phyloP scores from a whole-genome alignment of 805 yeast genomes.

The Metschnikowia proteae region DNA sequence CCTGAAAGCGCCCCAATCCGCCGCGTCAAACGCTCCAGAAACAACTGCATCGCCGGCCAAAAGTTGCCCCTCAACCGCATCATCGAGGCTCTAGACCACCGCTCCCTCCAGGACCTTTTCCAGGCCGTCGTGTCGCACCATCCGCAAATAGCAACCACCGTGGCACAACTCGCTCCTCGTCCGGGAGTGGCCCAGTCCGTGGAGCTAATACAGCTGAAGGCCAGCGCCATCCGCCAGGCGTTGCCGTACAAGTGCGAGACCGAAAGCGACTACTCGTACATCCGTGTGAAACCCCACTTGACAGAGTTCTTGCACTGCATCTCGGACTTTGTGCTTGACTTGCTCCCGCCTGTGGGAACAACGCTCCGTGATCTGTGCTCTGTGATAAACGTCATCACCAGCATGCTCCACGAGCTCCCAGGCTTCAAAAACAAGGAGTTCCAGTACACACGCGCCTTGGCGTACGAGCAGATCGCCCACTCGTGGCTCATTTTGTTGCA shows the following conservation, averaged over 20 bases:
- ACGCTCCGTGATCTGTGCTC: constrained; percentile 52
- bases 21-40: constrained; percentile 30
- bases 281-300: constrained; percentile 64
- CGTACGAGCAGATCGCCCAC: constrained; percentile 57
- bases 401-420: constrained; percentile 61
- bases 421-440: constrained; percentile 56
- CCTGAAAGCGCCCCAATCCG: neutral
- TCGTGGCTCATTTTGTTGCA: constrained; percentile 55
- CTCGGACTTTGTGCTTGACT: constrained; percentile 69
- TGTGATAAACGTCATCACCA: constrained; percentile 60
- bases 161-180: constrained; percentile 52
- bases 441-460: constrained; percentile 48
- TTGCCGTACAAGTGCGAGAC: constrained; percentile 77
- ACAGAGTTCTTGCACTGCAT: constrained; percentile 67
- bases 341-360: constrained; percentile 66
- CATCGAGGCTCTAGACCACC: constrained; percentile 63
- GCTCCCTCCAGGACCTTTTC: constrained; percentile 51
- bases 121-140: constrained; percentile 50
- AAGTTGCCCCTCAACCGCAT: constrained; percentile 59
- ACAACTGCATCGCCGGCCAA: constrained; percentile 51
- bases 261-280: constrained; percentile 69
- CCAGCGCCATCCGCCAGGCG: constrained; percentile 41
- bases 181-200: constrained; percentile 54
- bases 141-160: constrained; percentile 56
- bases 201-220: constrained; percentile 44